Conservation (phyloP, 2,329 filamentous ascomycete species). For the Aureobasidium sp. region DNA sequence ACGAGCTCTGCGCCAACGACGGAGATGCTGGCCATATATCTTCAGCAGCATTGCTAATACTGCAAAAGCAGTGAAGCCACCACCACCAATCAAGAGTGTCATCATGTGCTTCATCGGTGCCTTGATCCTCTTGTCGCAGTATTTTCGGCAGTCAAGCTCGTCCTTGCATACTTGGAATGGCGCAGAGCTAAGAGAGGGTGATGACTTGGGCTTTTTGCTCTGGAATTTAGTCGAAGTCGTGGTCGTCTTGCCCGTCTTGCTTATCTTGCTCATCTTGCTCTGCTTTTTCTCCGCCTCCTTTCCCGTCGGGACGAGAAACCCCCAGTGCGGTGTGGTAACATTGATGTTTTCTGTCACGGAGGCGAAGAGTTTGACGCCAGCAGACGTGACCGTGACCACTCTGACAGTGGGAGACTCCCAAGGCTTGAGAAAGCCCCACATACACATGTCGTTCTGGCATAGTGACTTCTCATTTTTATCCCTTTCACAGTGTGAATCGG, state of each 20-base stretch:
- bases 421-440: not conserved
- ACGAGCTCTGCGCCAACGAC: not conserved
- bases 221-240: not conserved
- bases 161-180: not conserved
- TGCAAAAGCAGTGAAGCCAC: not conserved
- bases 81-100: not conserved
- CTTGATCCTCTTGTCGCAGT: not conserved
- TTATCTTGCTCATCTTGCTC: too few species aligned
- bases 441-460: conserved; percentile 5
- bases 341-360: not conserved
- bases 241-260: not conserved
- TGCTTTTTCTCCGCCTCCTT: not conserved
- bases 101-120: not conserved
- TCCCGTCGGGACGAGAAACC: not conserved
- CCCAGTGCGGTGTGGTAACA: not conserved
- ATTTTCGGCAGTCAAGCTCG: not conserved
- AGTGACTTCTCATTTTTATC: not conserved
- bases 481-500: not conserved
- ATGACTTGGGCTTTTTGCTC: not conserved
- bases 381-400: not conserved
- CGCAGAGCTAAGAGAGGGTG: not conserved
- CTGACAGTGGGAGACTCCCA: not conserved
- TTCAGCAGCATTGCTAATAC: not conserved
- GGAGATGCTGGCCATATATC: not conserved
- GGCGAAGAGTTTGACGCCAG: not conserved